phyloP scores from a whole-genome alignment of 257 asterid genomes.

The Plantago elongata region DNA sequence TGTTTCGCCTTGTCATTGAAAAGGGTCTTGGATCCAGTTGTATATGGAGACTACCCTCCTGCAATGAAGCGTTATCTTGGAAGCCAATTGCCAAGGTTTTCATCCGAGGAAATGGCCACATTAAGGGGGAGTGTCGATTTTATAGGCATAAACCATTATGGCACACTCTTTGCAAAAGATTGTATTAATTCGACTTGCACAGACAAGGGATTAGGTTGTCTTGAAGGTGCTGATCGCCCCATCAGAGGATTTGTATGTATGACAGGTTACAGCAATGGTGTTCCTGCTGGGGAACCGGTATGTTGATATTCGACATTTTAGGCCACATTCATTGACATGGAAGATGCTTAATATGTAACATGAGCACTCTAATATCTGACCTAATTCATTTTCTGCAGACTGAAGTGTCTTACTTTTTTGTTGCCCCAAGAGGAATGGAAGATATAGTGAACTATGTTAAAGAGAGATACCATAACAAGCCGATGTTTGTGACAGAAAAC shows the following conservation, averaged over 20 bases:
- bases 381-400: conserved; percentile 34
- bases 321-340: too few species aligned
- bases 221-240: conserved; percentile 48
- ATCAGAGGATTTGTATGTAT: conserved; percentile 48
- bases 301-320: too few species aligned
- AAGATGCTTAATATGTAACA: too few species aligned
- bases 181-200: conserved; percentile 48
- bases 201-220: too few species aligned
- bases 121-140: conserved; percentile 56
- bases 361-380: too few species aligned
- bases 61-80: conserved; percentile 71
- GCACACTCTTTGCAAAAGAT: conserved; percentile 60
- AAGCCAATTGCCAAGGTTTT: conserved; percentile 47
- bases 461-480: conserved; percentile 60
- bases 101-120: conserved; percentile 46
- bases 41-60: conserved; percentile 70
- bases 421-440: conserved; percentile 68
- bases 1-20: neutral
- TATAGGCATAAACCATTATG: conserved; percentile 68
- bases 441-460: conserved; percentile 43
- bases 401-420: conserved; percentile 37
- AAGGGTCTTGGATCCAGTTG: conserved; percentile 63
- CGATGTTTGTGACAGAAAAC: conserved; percentile 66
- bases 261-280: too few species aligned
- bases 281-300: too few species aligned